phyloP scores from a whole-genome alignment of 1,284 basidiomycete species.

The Veloporphyrellus conicus region DNA sequence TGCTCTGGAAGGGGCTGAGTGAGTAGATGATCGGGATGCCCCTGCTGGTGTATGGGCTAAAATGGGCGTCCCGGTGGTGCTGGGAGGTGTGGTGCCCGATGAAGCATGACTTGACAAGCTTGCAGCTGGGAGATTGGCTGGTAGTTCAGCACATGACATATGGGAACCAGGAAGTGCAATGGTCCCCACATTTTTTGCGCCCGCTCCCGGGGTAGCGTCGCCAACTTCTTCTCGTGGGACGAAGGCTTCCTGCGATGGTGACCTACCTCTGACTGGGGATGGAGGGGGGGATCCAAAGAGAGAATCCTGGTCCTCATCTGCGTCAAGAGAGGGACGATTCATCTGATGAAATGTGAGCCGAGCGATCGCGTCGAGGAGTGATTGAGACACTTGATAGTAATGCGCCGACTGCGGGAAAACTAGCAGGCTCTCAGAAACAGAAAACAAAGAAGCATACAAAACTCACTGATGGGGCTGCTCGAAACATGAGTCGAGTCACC shows the following conservation, averaged over 20 bases:
- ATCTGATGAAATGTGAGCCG: conserved; percentile 24
- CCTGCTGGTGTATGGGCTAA: conserved; percentile 3
- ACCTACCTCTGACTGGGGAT: conserved; percentile 70
- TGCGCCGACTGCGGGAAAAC: background rate
- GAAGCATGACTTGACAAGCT: conserved; percentile 20
- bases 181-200: conserved; percentile 83
- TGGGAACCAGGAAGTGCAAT: conserved; percentile 93
- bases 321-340: conserved; percentile 9
- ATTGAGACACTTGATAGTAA: conserved; percentile 17
- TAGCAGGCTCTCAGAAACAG: no score
- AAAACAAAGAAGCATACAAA: no score
- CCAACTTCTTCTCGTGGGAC: conserved; percentile 11
- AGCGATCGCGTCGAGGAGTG: conserved; percentile 9
- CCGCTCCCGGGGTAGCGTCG: conserved; percentile 26
- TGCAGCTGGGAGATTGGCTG: conserved; percentile 65
- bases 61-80: background rate
- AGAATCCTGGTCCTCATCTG: conserved; percentile 55
- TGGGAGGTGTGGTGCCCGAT: background rate
- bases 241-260: conserved; percentile 58
- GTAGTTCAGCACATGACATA: conserved; percentile 71
- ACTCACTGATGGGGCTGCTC: no score
- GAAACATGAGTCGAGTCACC: no score
- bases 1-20: conserved; percentile 9
- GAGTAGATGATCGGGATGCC: conserved; percentile 15
- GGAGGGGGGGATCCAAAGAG: conserved; percentile 78